These are phyloP conservation scores for Leccinum olivaceopallidum DNA, from an alignment of 768 basidiomycete species.

Conservation along the genomic window DNA sequence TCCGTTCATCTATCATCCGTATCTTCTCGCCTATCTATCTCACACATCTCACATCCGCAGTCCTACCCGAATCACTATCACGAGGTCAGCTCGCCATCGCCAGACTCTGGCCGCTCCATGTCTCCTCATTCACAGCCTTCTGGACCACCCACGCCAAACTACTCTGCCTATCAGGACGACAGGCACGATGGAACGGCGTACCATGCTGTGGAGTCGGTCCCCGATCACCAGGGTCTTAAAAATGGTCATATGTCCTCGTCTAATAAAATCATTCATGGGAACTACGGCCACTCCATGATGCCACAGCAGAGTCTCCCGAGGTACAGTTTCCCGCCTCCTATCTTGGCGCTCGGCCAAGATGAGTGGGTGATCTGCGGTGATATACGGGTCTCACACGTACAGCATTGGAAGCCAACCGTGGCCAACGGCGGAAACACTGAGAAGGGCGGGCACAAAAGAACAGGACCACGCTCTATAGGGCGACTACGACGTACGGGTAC, in stretches of 20 bases:
- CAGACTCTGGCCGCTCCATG: slow-evolving; percentile 52
- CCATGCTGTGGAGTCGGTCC: slow-evolving; percentile 34
- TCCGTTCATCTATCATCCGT: slow-evolving; percentile 36
- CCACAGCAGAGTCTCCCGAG: slow-evolving; percentile 31
- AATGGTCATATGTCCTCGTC: slow-evolving; percentile 35
- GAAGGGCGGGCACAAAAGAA: too few relatives aligned
- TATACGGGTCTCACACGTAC: slow-evolving; percentile 31
- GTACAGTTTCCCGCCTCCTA: slow-evolving; percentile 55
- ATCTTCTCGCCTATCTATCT: slow-evolving; percentile 57
- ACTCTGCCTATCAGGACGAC: slow-evolving; percentile 49
- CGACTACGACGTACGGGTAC: too few relatives aligned
- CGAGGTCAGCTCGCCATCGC: slow-evolving; percentile 45
- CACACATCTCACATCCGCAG: slow-evolving; percentile 58
- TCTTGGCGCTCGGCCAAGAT: slow-evolving; percentile 57
- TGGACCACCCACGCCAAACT: slow-evolving; percentile 36
- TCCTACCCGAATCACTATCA: slow-evolving; percentile 40
- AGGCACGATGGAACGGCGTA: slow-evolving; percentile 40
- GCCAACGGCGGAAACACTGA: too few relatives aligned
- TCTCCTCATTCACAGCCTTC: slow-evolving; percentile 36
- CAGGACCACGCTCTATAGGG: too few relatives aligned
- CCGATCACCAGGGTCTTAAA: slow-evolving; percentile 31
- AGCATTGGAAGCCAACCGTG: slow-evolving; percentile 16
- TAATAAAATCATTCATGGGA: slow-evolving; percentile 27
- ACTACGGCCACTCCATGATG: slow-evolving; percentile 23
- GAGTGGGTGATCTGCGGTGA: slow-evolving; percentile 35